Percentiles rank a stretch among this genome's conserved stretches.
Conservation (phyloP, 108 stramenopile genomes). For the Schizochytrium sp. region DNA sequence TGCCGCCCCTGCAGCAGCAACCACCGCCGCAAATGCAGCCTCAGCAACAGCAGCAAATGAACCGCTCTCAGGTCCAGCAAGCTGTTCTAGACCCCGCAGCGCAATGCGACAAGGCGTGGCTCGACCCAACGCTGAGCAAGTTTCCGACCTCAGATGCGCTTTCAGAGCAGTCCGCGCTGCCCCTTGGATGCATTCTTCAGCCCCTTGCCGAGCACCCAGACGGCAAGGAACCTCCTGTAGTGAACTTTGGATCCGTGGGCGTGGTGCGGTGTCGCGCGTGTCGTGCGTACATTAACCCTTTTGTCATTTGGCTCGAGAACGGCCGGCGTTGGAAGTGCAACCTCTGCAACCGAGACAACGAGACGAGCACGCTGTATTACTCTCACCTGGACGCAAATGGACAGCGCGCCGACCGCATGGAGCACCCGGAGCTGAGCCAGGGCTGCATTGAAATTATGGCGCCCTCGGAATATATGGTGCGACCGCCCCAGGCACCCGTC, state of each 20-base stretch:
- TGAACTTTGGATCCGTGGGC: constrained; percentile 84
- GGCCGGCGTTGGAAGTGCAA: constrained; percentile 92
- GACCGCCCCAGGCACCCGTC: constrained; percentile 89
- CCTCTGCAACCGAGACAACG: constrained; percentile 86
- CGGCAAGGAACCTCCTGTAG: constrained; percentile 39
- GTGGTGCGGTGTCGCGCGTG: constrained; percentile 94
- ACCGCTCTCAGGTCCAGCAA: background rate
- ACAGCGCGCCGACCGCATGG: constrained; percentile 66
- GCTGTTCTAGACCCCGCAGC: background rate
- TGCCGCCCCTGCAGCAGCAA: background rate
- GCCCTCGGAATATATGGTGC: constrained; percentile 95
- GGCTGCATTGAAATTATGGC: constrained; percentile 84
- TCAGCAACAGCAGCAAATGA: background rate
- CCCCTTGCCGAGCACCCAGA: constrained; percentile 1
- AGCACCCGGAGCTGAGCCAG: constrained; percentile 80
- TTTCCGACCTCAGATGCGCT: background rate
- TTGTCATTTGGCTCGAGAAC: constrained; percentile 87
- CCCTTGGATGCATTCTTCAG: background rate
- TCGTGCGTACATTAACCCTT: constrained; percentile 98
- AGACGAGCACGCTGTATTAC: constrained; percentile 80
- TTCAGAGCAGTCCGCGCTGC: background rate
- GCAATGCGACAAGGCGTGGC: background rate
- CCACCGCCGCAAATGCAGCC: background rate
- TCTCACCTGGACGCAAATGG: constrained; percentile 85
- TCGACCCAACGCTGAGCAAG: background rate